phyloP scores from a whole-genome alignment of 257 asterid genomes.

The Capsicum chinense region DNA sequence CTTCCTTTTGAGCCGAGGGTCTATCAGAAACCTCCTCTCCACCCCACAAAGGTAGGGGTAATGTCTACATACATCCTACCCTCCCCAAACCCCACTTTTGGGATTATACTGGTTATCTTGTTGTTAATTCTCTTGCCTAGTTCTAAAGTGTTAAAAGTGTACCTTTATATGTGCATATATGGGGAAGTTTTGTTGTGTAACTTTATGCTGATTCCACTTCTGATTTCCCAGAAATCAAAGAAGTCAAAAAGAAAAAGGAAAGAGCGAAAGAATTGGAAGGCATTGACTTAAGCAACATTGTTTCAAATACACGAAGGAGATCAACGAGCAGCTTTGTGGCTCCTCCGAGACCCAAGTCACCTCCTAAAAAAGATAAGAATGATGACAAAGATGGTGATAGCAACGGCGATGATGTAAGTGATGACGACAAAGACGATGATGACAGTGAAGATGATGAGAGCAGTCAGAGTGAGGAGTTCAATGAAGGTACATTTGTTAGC shows the following conservation, averaged over 20 bases:
- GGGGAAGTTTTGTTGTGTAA: neutral
- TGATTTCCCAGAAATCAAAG: conserved; percentile 68
- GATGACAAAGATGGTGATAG: conserved; percentile 39
- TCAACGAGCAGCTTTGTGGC: conserved; percentile 64
- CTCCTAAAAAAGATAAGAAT: conserved; percentile 44
- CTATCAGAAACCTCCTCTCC: neutral
- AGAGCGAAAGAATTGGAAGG: conserved; percentile 96
- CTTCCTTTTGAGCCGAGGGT: neutral
- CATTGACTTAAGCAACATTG: conserved; percentile 87
- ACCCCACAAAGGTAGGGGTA: neutral
- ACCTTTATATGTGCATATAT: conserved; percentile 9
- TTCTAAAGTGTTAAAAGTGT: neutral
- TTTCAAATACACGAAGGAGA: conserved; percentile 91
- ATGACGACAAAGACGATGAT: conserved; percentile 32
- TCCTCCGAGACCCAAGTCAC: conserved; percentile 56
- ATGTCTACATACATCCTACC: neutral
- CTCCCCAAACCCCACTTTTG: neutral
- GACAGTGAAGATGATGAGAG: conserved; percentile 44
- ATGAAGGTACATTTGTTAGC: conserved; percentile 62
- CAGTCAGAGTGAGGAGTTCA: conserved; percentile 64
- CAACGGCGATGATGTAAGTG: conserved; percentile 34
- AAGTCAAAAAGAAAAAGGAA: conserved; percentile 83
- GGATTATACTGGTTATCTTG: neutral
- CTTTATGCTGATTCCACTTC: conserved; percentile 29
- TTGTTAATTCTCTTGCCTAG: neutral